Base-by-base conservation (phyloP, 73 alveolate species). In the Diophrys appendiculata region DNA sequence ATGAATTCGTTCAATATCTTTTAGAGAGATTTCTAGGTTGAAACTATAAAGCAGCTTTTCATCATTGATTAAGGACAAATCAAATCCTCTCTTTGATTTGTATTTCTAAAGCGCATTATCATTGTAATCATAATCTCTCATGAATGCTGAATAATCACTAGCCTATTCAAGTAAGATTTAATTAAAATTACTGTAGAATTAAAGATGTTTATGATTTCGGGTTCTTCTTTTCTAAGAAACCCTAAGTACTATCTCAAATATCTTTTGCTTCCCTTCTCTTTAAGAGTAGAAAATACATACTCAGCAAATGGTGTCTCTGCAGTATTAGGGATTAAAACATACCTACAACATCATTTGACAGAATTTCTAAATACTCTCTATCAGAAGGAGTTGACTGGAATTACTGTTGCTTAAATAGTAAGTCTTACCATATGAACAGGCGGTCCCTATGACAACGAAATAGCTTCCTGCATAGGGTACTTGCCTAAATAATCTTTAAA, bases 51-150 rank as follows among this genome's bases (percentile, higher is more conserved):
- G 33, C 5, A 60, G 33, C 2, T 8, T n/a, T n/a, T 60, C 71
- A 25, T 60, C 71, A 60, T 60, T 11, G 29, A 8, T 13, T 2
- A 60, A 29, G 13, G 5, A 13, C 2, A 60, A 29, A 3, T 14
- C 33, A 60, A 60, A 60, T 8, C 71, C 71, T 14, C 71, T 14
- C 30, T 60, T 60, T 25, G 26, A 3, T 60, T 60, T 60, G 71
- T 60, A 60, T 11, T 60, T 60, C 71, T 60, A 14, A 60, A 60
- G 26, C 5, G 30, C 30, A 22, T 5, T 11, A 29, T 60, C 71
- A 25, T 60, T 60, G 71, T 14, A 60, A 14, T 25, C 30, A 3
- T 22, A 60, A n/a, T 25, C 30, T 60, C 30, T 60, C 31, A 13
- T n/a, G 29, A 60, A 22, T 3, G 26, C 71, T 25, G 5, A 14